These are phyloP conservation scores for Brassica juncea DNA, from an alignment of 345 rosid genomes.

Conservation along the genomic window DNA sequence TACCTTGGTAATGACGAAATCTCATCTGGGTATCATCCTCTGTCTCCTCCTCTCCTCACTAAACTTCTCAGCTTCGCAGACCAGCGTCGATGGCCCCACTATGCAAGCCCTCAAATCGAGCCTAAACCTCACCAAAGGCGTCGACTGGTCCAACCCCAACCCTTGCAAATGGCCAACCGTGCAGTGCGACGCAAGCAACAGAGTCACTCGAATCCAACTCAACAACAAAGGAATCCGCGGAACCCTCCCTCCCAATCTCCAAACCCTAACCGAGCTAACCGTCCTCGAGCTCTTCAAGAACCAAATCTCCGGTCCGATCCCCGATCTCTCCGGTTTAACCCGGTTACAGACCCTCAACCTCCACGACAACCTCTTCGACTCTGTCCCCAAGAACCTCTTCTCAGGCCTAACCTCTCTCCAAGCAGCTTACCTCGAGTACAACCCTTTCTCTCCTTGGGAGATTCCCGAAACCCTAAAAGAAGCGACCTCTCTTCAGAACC, in stretches of 20 bases:
- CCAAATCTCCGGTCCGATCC: conserved; percentile 51
- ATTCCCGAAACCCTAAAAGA: conserved; percentile 53
- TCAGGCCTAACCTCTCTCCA: conserved; percentile 49
- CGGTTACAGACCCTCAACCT: conserved; percentile 42
- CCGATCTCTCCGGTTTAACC: conserved; percentile 56
- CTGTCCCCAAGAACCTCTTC: conserved; percentile 64
- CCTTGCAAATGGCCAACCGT: conserved; percentile 66
- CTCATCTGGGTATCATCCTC: conserved; percentile 36
- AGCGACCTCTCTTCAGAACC: conserved; percentile 49
- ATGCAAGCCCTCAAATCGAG: conserved; percentile 43
- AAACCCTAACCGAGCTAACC: conserved; percentile 45
- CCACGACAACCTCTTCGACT: conserved; percentile 49
- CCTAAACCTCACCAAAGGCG: conserved; percentile 41
- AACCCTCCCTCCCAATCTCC: conserved; percentile 59
- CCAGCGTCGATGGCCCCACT: conserved; percentile 23
- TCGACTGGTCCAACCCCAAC: conserved; percentile 63
- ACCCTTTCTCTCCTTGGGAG: conserved; percentile 52
- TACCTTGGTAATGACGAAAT: conserved; percentile 28
- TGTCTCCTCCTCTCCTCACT: conserved; percentile 30
- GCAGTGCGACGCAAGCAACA: conserved; percentile 35
- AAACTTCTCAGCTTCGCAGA: conserved; percentile 26
- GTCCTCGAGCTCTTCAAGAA: conserved; percentile 58
- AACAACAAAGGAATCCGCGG: conserved; percentile 45
- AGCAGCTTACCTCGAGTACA: conserved; percentile 46
- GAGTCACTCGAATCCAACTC: conserved; percentile 63